Evolutionary conservation across 495 filamentous ascomycete species (phyloP), one percentile per base, ranked within the genome.

Genomic region (Podospora didyma): DNA sequence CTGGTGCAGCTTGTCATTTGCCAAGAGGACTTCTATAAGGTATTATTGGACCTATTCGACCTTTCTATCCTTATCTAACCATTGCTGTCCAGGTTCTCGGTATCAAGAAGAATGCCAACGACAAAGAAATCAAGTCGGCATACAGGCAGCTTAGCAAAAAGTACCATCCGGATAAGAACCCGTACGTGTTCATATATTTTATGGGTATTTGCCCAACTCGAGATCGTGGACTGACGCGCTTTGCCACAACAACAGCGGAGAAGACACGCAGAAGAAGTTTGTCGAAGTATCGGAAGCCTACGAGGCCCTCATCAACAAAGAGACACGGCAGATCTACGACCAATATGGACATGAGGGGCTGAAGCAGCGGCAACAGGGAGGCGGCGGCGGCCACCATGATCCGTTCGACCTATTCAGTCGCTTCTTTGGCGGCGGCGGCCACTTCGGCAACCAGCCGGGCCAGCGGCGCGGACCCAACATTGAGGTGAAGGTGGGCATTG

Each of bases 101-200:
- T 48, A 69, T 98, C 64, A 80, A 88, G 66, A 91, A 87, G 68
- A 77, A 83, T 20, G 93, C 94, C 3, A 88, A 83, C 14, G 93
- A 96, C 48, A 84, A 83, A 62, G 90, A 97, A 66, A 92, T 98
- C 73, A 99, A 97, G 74, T 85, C 87, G n/a, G 95, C 94, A 34
- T 99, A 99, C 72, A 84, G 91, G 49, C 87, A 83, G 48, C 75
- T 97, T 4, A 94, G 89, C 79, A 97, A 97, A 74, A 96, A 96
- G 74, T 96, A 81, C 71, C 94, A 99, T 65, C 94, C 94, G 1
- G 94, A 99, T 69, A 99, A 99, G 82, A 99, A 99, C 61, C 94
- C 94, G 90, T 96, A 75, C 64, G 88, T 81, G n/a, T n/a, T n/a
- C n/a, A 50, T 16, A 42, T 7, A 14, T 14, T 17, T 17, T 31